Percentiles rank a stretch among this genome's conserved stretches.
Evolutionary conservation across 139 green algal genomes (phyloP).

Genomic region (Chlamydomonas sphaeroides): DNA sequence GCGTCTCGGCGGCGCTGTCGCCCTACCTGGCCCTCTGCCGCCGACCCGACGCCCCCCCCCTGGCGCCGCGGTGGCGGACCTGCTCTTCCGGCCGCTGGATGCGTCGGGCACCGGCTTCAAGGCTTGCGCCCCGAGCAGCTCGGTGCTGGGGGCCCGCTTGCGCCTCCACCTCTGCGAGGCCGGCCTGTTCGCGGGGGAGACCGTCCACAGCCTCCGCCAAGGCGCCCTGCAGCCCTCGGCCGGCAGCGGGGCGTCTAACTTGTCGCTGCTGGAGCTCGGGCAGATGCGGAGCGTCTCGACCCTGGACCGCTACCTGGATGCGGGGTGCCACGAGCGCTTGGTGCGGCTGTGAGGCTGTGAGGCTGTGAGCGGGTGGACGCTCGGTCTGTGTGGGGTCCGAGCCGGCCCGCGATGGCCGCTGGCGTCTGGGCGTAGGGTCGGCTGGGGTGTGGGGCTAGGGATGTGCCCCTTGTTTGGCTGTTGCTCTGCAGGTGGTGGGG

Average conservation of each 20-base stretch:
- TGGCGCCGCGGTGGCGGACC: neutral
- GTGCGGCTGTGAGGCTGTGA: neutral
- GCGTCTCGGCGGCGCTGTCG: neutral
- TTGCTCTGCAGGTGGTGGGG: no score
- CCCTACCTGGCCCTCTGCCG: neutral
- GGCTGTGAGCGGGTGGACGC: no score
- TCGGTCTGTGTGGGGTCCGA: no score
- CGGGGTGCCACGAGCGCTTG: neutral
- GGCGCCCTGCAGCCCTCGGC: neutral
- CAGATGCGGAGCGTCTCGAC: neutral
- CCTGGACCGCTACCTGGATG: neutral
- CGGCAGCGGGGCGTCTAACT: neutral
- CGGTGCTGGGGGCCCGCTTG: neutral
- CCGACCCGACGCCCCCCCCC: neutral
- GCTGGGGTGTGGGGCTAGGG: no score
- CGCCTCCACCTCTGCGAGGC: neutral
- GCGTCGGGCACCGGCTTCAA: neutral
- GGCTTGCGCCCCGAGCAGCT: neutral
- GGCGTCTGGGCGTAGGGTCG: no score
- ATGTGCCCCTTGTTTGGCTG: no score
- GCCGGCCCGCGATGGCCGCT: no score
- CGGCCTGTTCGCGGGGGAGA: neutral
- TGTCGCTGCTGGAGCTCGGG: neutral
- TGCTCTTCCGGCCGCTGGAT: neutral
- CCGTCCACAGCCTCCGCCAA: slow-evolving; percentile 6